Evolutionary conservation across 1,139 yeast species (phyloP).

Genomic region (Geotrichum macrosporum): DNA sequence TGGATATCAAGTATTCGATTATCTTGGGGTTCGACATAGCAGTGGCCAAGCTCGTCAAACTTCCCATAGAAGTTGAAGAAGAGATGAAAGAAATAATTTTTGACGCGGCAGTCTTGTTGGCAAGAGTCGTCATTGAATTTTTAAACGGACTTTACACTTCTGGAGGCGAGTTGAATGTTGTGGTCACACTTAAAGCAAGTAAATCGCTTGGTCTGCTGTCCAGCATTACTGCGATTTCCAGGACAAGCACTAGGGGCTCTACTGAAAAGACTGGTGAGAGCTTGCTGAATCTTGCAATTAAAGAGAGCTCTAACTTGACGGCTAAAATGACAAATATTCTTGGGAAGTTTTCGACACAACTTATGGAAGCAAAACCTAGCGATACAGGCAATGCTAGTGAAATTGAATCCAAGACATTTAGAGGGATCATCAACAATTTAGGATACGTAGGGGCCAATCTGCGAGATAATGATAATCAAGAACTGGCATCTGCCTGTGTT

Average conservation of each 20-base stretch:
- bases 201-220: constrained; percentile 27
- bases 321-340: constrained; percentile 10
- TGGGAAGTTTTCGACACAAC: constrained; percentile 10
- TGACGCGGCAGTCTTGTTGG: constrained; percentile 1
- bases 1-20: constrained; percentile 21
- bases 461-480: not conserved
- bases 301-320: not conserved
- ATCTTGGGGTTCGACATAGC: constrained; percentile 22
- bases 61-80: not conserved
- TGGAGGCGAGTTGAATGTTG: constrained; percentile 14
- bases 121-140: constrained; percentile 13
- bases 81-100: not conserved
- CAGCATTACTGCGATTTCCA: constrained; percentile 8
- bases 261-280: not conserved
- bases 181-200: constrained; percentile 23
- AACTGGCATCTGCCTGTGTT: constrained; percentile 9
- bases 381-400: constrained; percentile 1
- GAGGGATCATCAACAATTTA: constrained; percentile 18
- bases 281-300: constrained; percentile 5
- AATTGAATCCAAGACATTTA: constrained; percentile 1
- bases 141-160: constrained; percentile 8
- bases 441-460: constrained; percentile 20
- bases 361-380: constrained; percentile 3
- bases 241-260: not conserved
- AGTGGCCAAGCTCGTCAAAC: constrained; percentile 14